Conservation (phyloP, 2,329 filamentous ascomycete genomes). For the Pezizomycotina sp. region DNA sequence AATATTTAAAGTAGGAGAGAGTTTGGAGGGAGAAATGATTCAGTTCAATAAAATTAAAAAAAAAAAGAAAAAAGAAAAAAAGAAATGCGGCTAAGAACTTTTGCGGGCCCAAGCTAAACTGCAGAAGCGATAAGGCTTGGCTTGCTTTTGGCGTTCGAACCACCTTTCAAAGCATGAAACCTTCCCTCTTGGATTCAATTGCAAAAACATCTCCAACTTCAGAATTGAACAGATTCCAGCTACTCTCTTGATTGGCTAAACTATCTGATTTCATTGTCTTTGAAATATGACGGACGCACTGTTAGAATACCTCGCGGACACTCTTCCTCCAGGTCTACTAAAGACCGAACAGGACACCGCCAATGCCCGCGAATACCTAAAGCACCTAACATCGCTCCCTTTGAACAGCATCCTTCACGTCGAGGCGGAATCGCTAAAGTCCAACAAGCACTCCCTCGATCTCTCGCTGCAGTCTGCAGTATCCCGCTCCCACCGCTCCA, state of each 20-base stretch:
- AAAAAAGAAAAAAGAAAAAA: too few species aligned
- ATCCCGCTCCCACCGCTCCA: slow-evolving; percentile 70
- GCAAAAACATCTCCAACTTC: too few species aligned
- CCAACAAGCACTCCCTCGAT: slow-evolving; percentile 62
- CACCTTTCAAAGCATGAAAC: neutral
- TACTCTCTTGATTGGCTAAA: too few species aligned
- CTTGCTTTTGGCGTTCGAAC: neutral
- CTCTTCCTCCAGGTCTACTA: slow-evolving; percentile 9
- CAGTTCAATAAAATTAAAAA: too few species aligned
- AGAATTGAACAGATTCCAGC: too few species aligned
- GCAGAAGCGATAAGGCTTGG: slow-evolving; percentile 1
- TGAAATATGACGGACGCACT: slow-evolving; percentile 14
- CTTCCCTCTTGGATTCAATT: too few species aligned
- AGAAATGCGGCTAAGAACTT: too few species aligned
- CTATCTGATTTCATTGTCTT: too few species aligned
- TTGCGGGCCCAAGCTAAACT: too few species aligned
- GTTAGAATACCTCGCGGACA: slow-evolving; percentile 17
- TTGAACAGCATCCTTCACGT: slow-evolving; percentile 53
- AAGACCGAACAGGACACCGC: slow-evolving; percentile 10
- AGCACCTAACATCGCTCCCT: slow-evolving; percentile 58
- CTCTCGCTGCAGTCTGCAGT: slow-evolving; percentile 75
- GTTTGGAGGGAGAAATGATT: too few species aligned
- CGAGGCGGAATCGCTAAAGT: slow-evolving; percentile 65
- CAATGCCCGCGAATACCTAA: slow-evolving; percentile 49
- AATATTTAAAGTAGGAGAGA: too few species aligned